phyloP scores from a whole-genome alignment of 2,329 filamentous ascomycete genomes.

The Calonectria ilicicola region DNA sequence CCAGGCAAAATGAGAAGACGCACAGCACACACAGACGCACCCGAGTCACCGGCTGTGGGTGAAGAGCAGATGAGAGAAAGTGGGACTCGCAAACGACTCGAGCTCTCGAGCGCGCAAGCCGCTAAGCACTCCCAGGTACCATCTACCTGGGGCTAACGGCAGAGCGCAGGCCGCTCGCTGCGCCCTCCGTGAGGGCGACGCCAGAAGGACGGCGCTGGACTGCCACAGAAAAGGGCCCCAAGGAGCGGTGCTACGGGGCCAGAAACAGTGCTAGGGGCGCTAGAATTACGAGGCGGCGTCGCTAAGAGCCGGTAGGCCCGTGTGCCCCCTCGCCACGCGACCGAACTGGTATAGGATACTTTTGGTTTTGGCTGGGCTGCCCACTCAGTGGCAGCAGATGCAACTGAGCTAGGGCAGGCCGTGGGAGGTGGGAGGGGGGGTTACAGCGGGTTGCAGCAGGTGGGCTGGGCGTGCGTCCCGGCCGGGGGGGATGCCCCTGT shows the following conservation, averaged over 20 bases:
- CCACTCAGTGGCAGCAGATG: background rate
- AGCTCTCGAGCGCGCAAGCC: background rate
- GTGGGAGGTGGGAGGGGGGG: constrained; percentile 3
- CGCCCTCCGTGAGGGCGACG: background rate
- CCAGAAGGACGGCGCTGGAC: background rate
- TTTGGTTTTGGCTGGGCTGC: background rate
- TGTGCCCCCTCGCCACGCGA: constrained; percentile 18
- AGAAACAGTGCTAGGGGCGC: constrained; percentile 8
- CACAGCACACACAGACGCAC: constrained; percentile 1
- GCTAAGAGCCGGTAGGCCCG: constrained; percentile 12
- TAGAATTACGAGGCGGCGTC: constrained; percentile 8
- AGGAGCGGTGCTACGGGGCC: background rate
- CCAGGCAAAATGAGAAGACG: background rate
- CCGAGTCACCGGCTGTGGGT: background rate
- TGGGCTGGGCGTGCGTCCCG: constrained; percentile 16
- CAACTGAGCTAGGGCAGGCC: constrained; percentile 15
- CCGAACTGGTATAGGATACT: constrained; percentile 8
- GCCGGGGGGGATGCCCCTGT: background rate
- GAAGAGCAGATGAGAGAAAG: constrained; percentile 13
- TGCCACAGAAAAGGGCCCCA: background rate
- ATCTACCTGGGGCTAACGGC: constrained; percentile 20
- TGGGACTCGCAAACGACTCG: constrained; percentile 13
- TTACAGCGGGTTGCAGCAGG: constrained; percentile 19
- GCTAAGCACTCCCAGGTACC: constrained; percentile 15
- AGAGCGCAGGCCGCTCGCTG: constrained; percentile 4